These are phyloP conservation scores for Rhinocladiella mackenziei DNA, from an alignment of 2,329 filamentous ascomycete genomes.

Conservation along the genomic window DNA sequence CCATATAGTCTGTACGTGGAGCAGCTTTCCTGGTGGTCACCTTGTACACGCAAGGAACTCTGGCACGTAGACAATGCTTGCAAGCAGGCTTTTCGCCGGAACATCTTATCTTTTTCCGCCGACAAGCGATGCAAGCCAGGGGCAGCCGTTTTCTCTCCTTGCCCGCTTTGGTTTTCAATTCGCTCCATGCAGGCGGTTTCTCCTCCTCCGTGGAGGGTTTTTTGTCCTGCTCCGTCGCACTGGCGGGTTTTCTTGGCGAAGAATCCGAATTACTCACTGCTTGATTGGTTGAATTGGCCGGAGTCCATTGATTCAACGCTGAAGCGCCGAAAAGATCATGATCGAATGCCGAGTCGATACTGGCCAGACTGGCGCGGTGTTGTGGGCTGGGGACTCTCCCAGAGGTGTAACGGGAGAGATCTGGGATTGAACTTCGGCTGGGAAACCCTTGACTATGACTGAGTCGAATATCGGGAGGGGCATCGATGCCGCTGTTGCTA, in stretches of 20 bases:
- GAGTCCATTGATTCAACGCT: slow-evolving; percentile 24
- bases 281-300: slow-evolving; percentile 19
- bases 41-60: slow-evolving; percentile 96
- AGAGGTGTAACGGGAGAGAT: slow-evolving; percentile 6
- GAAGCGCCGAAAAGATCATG: slow-evolving; percentile 23
- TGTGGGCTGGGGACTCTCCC: slow-evolving; percentile 22
- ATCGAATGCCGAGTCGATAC: slow-evolving; percentile 27
- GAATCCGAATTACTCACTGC: slow-evolving; percentile 22
- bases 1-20: slow-evolving; percentile 96
- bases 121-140: slow-evolving; percentile 89
- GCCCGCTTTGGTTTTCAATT: slow-evolving; percentile 84
- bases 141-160: slow-evolving; percentile 93
- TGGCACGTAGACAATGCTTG: slow-evolving; percentile 88
- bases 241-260: slow-evolving; percentile 15
- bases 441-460: slow-evolving; percentile 21
- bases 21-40: slow-evolving; percentile 91
- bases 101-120: slow-evolving; percentile 95
- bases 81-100: slow-evolving; percentile 97
- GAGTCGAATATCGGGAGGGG: slow-evolving; percentile 23
- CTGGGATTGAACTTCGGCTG: slow-evolving; percentile 15
- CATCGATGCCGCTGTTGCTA: slow-evolving; percentile 27
- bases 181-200: slow-evolving; percentile 67
- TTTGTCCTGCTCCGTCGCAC: slow-evolving; percentile 17
- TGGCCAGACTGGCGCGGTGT: slow-evolving; percentile 25
- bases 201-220: slow-evolving; percentile 52